phyloP scores from a whole-genome alignment of 768 basidiomycete species.

The Collybiopsis luxurians region DNA sequence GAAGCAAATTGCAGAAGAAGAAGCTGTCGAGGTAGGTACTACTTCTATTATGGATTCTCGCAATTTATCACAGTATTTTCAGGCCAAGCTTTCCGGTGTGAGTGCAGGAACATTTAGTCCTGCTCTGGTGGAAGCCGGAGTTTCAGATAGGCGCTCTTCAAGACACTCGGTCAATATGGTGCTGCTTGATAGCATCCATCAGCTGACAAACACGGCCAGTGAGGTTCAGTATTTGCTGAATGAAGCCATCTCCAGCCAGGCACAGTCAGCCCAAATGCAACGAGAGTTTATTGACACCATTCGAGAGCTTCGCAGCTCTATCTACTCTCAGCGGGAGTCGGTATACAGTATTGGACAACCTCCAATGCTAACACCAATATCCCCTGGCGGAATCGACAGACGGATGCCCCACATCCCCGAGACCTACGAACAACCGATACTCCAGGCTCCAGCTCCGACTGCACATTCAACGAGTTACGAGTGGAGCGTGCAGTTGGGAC shows the following conservation, averaged over 20 bases:
- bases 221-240: neutral
- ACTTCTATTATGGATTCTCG: neutral
- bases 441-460: neutral
- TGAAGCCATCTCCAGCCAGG: slow-evolving; percentile 2
- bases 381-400: neutral
- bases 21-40: neutral
- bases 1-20: slow-evolving; percentile 25
- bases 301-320: neutral
- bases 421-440: neutral
- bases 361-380: neutral
- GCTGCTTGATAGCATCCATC: slow-evolving; percentile 1
- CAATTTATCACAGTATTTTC: neutral
- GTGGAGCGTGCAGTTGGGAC: slow-evolving; percentile 1
- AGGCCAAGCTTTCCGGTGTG: neutral
- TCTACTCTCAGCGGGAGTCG: neutral
- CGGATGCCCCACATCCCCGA: neutral
- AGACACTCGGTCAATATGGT: neutral
- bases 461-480: neutral
- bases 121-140: neutral
- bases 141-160: neutral
- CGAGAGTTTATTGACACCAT: neutral
- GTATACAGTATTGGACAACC: slow-evolving; percentile 2
- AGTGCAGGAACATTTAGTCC: neutral
- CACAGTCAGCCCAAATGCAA: neutral
- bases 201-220: neutral